Evolutionary conservation across 83 land plant genomes (phyloP), one percentile per base, ranked within the genome.

Genomic region (Diphasiastrum complanatum): DNA sequence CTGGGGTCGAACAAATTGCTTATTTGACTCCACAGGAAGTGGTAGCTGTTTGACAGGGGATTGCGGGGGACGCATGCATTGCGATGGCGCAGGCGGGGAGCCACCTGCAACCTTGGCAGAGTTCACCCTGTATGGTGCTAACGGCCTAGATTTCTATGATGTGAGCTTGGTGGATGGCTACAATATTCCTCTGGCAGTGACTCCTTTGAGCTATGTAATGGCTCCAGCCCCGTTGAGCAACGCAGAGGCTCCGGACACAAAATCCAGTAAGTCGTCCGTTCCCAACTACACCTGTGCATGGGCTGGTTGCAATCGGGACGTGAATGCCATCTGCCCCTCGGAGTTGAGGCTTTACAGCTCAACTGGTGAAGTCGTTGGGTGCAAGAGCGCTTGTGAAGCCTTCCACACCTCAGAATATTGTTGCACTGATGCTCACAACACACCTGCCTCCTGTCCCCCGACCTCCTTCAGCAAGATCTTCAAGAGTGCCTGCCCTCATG

Each of bases 31-130:
- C 33, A 25, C n/a, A 6, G n/a, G n/a, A 5, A 54, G 25, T 14
- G 33, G 33, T 33, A 54, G 5, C 11, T 54, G 58, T 28, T 28
- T 4, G 16, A 54, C 33, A 4, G 58, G 58, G n/a, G 58, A 54
- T 33, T 54, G 58, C n/a, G 33, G 25, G n/a, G 58, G 58, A 8
- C 58, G 33, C n/a, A 4, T 23, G 5, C 58, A 23, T 4, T 54
- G 58, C 58, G 5, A 22, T 4, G 58, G 33, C 34, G 12, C 52
- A 14, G 58, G 58, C 34, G 58, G 58, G 6, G 29, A 54, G n/a
- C 58, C 58, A n/a, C 58, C 58, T 11, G 58, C 58, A n/a, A 54
- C 58, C 25, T 25, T 54, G 25, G 58, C 58, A 25, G 58, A 54
- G 58, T 23, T 54, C 5, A 54, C 58, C 10, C 33, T 54, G 6